Evolutionary conservation across 345 rosid genomes (phyloP).

Genomic region (Euphorbia lathyris): DNA sequence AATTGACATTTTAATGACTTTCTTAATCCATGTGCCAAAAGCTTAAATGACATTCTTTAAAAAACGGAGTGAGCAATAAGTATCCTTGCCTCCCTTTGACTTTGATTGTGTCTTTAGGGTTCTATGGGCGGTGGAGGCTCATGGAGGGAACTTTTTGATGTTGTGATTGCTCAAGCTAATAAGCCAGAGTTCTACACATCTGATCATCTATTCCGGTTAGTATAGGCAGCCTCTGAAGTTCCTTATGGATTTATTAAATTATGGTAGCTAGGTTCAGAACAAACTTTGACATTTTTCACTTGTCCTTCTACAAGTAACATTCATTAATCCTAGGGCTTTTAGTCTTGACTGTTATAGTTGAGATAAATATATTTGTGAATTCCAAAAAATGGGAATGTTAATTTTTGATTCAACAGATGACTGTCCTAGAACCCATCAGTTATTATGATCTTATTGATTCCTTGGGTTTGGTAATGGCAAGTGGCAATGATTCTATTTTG

Average conservation of each 20-base stretch:
- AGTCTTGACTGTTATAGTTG: background rate
- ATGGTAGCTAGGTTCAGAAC: background rate
- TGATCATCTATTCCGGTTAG: slow-evolving; percentile 92
- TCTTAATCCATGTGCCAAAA: too few relatives aligned
- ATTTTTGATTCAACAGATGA: background rate
- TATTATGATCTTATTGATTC: background rate
- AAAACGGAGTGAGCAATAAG: too few relatives aligned
- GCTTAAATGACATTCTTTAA: too few relatives aligned
- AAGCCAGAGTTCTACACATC: slow-evolving; percentile 92
- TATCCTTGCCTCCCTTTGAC: slow-evolving; percentile 16
- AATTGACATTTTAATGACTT: too few relatives aligned
- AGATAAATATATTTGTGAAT: background rate
- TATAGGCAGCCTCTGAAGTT: slow-evolving; percentile 12
- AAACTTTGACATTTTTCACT: background rate
- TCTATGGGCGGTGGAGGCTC: slow-evolving; percentile 56
- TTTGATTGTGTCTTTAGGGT: slow-evolving; percentile 49
- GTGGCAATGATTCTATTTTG: background rate
- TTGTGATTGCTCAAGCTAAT: slow-evolving; percentile 93
- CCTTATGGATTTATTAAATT: slow-evolving; percentile 1
- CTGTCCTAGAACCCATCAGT: background rate
- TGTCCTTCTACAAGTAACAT: background rate
- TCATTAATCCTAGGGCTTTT: background rate
- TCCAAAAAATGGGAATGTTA: background rate
- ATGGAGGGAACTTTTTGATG: slow-evolving; percentile 95
- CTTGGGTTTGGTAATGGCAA: background rate